Conservation (phyloP, 139 green algal genomes). For the Diplosphaera chodatii region DNA sequence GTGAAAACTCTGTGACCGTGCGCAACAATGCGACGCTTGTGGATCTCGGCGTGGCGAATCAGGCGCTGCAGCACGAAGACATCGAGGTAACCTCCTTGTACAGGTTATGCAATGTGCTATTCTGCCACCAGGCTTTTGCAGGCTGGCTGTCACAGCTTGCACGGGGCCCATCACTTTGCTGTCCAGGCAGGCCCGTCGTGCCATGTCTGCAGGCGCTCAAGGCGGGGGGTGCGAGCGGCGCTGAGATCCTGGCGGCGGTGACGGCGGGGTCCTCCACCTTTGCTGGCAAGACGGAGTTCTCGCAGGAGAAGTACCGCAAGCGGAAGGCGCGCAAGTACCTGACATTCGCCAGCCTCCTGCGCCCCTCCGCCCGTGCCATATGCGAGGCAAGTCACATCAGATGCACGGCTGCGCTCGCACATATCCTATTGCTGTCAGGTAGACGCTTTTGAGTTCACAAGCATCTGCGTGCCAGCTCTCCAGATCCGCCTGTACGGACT, state of each 20-base stretch:
- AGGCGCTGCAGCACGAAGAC: constrained; percentile 45
- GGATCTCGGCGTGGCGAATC: constrained; percentile 40
- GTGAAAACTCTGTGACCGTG: background rate
- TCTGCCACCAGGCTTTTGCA: too few species aligned
- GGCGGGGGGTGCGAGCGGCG: constrained; percentile 25
- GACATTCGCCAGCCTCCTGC: constrained; percentile 18
- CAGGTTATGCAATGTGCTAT: too few species aligned
- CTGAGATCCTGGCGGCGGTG: constrained; percentile 71
- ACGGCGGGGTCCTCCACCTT: constrained; percentile 67
- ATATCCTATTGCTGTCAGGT: too few species aligned
- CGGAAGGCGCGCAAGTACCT: constrained; percentile 60
- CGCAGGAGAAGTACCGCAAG: constrained; percentile 75
- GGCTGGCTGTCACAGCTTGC: too few species aligned
- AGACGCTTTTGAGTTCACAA: too few species aligned
- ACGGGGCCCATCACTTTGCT: too few species aligned
- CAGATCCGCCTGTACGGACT: too few species aligned
- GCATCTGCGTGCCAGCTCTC: too few species aligned
- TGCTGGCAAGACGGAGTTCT: constrained; percentile 73
- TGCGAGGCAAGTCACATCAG: constrained; percentile 38
- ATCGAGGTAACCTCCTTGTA: constrained; percentile 28
- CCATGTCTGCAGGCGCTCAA: constrained; percentile 10
- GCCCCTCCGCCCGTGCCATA: constrained; percentile 51
- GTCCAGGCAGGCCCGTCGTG: too few species aligned
- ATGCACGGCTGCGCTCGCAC: background rate
- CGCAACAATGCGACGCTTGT: constrained; percentile 43